Evolutionary conservation across 352 stramenopile genomes (phyloP).

Genomic region (Aphanomyces stellatus): DNA sequence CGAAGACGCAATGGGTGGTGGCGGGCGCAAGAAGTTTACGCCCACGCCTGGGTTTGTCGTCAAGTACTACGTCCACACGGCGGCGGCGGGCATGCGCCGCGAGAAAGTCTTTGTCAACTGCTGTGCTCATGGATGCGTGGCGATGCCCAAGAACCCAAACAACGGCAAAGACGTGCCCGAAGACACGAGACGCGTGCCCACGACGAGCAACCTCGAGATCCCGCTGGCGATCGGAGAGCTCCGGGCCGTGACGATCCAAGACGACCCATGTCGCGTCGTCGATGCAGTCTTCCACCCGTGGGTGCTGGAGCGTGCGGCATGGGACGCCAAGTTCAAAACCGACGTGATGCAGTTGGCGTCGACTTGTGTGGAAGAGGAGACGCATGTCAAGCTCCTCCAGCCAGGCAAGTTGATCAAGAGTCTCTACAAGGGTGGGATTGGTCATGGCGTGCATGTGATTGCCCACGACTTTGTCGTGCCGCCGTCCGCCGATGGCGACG

Average conservation of each 20-base stretch:
- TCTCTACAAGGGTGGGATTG: conserved; percentile 67
- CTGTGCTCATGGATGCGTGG: conserved; percentile 62
- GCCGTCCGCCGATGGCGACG: conserved; percentile 1
- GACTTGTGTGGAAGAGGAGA: conserved; percentile 70
- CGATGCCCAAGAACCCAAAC: conserved; percentile 68
- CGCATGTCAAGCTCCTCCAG: conserved; percentile 27
- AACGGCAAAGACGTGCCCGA: conserved; percentile 43
- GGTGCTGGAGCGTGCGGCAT: conserved; percentile 58
- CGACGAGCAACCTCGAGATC: conserved; percentile 64
- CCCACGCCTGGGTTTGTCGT: conserved; percentile 63
- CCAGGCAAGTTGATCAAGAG: conserved; percentile 80
- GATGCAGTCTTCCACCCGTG: conserved; percentile 77
- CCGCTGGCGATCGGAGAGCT: conserved; percentile 60
- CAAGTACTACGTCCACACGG: conserved; percentile 53
- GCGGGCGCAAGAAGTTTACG: conserved; percentile 41
- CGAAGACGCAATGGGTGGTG: not conserved
- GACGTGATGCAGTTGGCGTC: conserved; percentile 71
- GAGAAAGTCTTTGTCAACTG: conserved; percentile 78
- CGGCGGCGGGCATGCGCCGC: conserved; percentile 34
- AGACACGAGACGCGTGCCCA: conserved; percentile 50
- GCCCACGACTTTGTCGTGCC: conserved; percentile 67
- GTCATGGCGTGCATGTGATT: conserved; percentile 47
- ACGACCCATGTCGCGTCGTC: conserved; percentile 36
- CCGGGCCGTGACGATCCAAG: conserved; percentile 43
- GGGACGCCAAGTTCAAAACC: conserved; percentile 73